These are phyloP conservation scores for Podospora bellae-mahoneyi DNA, from an alignment of 495 filamentous ascomycete genomes.

Conservation along the genomic window DNA sequence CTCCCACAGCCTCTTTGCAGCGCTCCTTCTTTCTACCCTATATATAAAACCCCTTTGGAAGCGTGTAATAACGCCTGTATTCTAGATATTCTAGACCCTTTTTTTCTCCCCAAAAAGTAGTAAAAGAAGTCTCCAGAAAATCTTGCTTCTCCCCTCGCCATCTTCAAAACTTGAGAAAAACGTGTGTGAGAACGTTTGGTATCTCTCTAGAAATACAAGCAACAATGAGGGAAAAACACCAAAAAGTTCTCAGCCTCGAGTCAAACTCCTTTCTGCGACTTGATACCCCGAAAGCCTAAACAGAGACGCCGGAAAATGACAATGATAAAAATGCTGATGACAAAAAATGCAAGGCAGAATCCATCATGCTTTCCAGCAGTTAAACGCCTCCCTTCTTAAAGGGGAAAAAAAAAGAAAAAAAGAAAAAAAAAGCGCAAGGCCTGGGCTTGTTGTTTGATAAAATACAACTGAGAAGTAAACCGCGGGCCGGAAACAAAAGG, in stretches of 20 bases:
- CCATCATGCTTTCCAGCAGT: background rate
- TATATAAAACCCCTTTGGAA: background rate
- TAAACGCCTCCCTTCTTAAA: background rate
- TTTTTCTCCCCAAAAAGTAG: background rate
- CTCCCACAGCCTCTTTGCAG: background rate
- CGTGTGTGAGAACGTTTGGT: constrained; percentile 1
- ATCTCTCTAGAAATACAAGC: constrained; percentile 5
- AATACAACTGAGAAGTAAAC: background rate
- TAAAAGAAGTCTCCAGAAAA: background rate
- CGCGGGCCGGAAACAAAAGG: background rate
- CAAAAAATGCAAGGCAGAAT: background rate
- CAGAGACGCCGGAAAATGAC: background rate
- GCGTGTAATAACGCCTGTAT: constrained; percentile 3
- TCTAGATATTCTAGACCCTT: constrained; percentile 1
- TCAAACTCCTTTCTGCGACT: background rate
- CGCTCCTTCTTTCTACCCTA: background rate
- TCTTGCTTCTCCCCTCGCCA: background rate
- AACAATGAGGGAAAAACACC: background rate
- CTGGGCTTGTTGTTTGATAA: background rate
- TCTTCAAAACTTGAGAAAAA: background rate
- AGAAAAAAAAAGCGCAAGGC: background rate
- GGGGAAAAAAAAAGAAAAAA: background rate
- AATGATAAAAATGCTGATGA: background rate
- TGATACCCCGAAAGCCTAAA: background rate
- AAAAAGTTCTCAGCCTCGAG: background rate